These are phyloP conservation scores for Aspergillus sp. DNA, from an alignment of 2,329 filamentous ascomycete genomes.

Conservation along the genomic window DNA sequence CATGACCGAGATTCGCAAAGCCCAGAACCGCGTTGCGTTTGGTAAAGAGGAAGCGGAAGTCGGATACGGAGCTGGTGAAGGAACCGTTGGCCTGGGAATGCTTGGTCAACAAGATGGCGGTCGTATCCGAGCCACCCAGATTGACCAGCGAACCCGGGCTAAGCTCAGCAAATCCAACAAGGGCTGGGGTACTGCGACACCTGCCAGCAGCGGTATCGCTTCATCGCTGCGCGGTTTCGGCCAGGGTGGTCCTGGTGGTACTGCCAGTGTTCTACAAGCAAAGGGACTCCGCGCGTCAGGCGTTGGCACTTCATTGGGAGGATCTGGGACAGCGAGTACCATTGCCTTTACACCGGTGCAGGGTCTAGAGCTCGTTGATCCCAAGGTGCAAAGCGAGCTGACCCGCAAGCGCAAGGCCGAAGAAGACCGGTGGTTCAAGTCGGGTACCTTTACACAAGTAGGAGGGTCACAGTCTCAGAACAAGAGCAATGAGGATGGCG, in stretches of 20 bases:
- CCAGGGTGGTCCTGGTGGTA: conserved; percentile 55
- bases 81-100: conserved; percentile 87
- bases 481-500: conserved; percentile 44
- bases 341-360: conserved; percentile 93
- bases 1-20: conserved; percentile 93
- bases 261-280: conserved; percentile 62
- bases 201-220: conserved; percentile 52
- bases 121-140: conserved; percentile 77
- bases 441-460: conserved; percentile 92
- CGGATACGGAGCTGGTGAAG: conserved; percentile 79
- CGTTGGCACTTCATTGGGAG: conserved; percentile 64
- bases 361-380: conserved; percentile 89
- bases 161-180: conserved; percentile 94
- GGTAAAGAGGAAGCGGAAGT: conserved; percentile 92
- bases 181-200: conserved; percentile 72
- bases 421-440: conserved; percentile 93
- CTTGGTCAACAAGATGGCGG: conserved; percentile 83
- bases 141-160: conserved; percentile 87
- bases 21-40: conserved; percentile 92
- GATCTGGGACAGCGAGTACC: conserved; percentile 71
- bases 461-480: conserved; percentile 27
- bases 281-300: conserved; percentile 75
- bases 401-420: conserved; percentile 88
- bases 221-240: conserved; percentile 77
- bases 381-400: conserved; percentile 80